phyloP scores from a whole-genome alignment of 768 basidiomycete genomes.

The Nevesoporus exiguus region DNA sequence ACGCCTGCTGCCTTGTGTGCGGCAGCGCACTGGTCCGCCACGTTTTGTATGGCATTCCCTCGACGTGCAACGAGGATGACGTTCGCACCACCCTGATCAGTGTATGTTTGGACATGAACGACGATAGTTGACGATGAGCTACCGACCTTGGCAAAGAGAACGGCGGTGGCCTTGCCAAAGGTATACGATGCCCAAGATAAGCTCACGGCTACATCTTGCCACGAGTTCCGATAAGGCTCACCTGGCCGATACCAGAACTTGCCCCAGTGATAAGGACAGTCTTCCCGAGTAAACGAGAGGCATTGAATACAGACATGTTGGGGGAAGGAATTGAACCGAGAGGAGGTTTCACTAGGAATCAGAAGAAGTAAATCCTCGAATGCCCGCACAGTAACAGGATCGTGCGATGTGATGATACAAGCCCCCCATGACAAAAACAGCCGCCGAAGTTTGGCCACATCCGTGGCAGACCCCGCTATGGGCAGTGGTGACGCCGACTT shows the following conservation, averaged over 20 bases:
- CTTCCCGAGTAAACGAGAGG: conserved; percentile 76
- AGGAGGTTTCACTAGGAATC: not conserved
- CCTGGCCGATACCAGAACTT: conserved; percentile 86
- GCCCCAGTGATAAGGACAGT: conserved; percentile 89
- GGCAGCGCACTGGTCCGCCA: conserved; percentile 59
- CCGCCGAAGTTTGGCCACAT: too few species aligned
- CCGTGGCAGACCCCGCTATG: too few species aligned
- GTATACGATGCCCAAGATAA: conserved; percentile 1
- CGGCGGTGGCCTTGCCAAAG: conserved; percentile 65
- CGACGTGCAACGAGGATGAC: conserved; percentile 83
- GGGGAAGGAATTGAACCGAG: not conserved
- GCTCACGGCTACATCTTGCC: not conserved
- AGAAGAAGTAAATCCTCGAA: not conserved
- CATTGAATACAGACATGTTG: conserved; percentile 77
- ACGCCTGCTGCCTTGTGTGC: conserved; percentile 74
- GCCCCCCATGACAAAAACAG: too few species aligned
- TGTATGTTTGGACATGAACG: not conserved
- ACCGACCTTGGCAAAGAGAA: conserved; percentile 81
- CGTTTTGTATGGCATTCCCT: conserved; percentile 64
- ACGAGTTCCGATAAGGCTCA: conserved; percentile 35
- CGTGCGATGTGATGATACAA: conserved; percentile 4
- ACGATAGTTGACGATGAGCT: not conserved
- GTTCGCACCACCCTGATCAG: conserved; percentile 74
- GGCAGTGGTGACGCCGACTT: too few species aligned
- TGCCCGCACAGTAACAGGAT: not conserved